Evolutionary conservation across 139 green algal species (phyloP).

Genomic region (Pedinophyceae sp.): DNA sequence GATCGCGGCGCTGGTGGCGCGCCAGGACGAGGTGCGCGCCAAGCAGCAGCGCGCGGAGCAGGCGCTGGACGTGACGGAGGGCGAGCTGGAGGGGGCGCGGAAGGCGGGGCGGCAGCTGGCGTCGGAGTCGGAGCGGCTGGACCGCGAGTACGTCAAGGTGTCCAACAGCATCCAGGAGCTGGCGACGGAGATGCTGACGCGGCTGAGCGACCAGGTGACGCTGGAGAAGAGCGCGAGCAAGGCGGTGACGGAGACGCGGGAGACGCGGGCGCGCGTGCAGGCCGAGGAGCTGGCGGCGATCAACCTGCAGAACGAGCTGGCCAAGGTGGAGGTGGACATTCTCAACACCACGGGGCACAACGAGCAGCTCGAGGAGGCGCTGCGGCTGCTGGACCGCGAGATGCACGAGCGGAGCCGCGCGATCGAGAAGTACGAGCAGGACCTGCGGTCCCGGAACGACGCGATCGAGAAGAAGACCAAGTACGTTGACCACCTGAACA

Average conservation of each 20-base stretch:
- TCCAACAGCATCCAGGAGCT: conserved; percentile 12
- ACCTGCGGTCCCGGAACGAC: conserved; percentile 21
- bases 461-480: conserved; percentile 76
- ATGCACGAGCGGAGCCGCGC: conserved; percentile 41
- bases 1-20: conserved; percentile 29
- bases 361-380: conserved; percentile 36
- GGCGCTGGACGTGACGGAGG: conserved; percentile 45
- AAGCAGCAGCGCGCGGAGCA: conserved; percentile 30
- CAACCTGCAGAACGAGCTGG: conserved; percentile 61
- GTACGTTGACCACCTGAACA: conserved; percentile 66
- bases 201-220: conserved; percentile 62
- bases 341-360: conserved; percentile 64
- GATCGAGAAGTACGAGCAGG: conserved; percentile 51
- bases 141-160: conserved; percentile 10
- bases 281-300: conserved; percentile 39
- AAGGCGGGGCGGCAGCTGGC: conserved; percentile 17
- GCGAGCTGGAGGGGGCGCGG: conserved; percentile 14
- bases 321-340: conserved; percentile 53
- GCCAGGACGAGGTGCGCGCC: conserved; percentile 34
- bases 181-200: conserved; percentile 40
- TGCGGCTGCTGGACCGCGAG: conserved; percentile 49
- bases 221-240: conserved; percentile 51
- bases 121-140: conserved; percentile 11
- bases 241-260: conserved; percentile 35
- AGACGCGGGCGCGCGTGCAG: conserved; percentile 12